Conservation (phyloP, 331 rosid genomes). For the Rhamnella rubrinervis region DNA sequence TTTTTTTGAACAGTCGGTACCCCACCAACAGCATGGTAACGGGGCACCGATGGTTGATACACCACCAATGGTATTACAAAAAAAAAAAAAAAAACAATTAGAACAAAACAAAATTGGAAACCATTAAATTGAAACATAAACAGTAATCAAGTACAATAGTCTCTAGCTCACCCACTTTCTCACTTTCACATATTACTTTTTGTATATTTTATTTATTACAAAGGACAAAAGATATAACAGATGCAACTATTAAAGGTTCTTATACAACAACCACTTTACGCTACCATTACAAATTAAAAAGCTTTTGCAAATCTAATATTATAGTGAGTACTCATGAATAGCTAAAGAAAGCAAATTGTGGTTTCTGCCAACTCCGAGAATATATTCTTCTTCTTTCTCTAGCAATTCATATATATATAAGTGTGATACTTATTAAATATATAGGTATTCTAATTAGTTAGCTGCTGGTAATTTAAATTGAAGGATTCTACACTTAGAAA, state of each 20-base stretch:
- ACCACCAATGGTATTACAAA: background rate
- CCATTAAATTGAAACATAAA: background rate
- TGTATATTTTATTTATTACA: conserved; percentile 10
- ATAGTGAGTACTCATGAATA: no score
- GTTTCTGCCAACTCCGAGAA: no score
- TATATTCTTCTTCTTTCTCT: no score
- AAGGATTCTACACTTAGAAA: no score
- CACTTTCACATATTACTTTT: conserved; percentile 24
- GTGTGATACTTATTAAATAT: no score
- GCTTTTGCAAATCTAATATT: background rate
- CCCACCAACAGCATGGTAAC: no score
- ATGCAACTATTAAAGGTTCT: conserved; percentile 14
- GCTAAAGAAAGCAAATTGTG: no score
- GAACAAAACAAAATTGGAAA: conserved; percentile 31
- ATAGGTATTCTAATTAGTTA: no score
- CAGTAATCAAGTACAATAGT: background rate
- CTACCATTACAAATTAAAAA: background rate
- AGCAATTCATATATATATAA: no score
- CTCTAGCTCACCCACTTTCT: background rate
- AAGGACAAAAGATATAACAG: conserved; percentile 15
- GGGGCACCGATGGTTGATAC: no score
- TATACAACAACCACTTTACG: conserved; percentile 3
- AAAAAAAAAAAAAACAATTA: conserved; percentile 24
- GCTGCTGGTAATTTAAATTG: no score
- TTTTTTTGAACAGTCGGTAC: no score